Evolutionary conservation across 1,139 yeast species (phyloP).

Genomic region (Nematodospora anomalae): DNA sequence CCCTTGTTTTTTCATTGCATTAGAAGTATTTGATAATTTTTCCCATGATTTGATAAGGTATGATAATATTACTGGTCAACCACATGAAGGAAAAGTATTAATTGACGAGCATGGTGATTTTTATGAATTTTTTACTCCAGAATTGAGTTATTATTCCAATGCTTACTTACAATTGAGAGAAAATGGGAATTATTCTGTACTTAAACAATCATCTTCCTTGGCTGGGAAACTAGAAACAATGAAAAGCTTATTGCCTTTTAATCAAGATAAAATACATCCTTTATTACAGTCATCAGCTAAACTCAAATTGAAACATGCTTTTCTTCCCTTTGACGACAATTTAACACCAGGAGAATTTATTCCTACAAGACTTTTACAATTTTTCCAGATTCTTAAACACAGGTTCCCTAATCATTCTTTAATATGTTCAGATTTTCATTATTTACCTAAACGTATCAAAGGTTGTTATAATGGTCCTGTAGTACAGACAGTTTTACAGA

Average conservation of each 20-base stretch:
- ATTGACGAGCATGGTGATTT: constrained; percentile 76
- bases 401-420: constrained; percentile 77
- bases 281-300: constrained; percentile 37
- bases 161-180: constrained; percentile 57
- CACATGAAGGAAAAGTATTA: constrained; percentile 77
- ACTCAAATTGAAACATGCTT: constrained; percentile 31
- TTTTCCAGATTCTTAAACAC: constrained; percentile 61
- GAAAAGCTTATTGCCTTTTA: constrained; percentile 27
- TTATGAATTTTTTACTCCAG: constrained; percentile 70
- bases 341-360: constrained; percentile 75
- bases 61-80: constrained; percentile 65
- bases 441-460: constrained; percentile 56
- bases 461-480: constrained; percentile 77
- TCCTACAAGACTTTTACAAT: constrained; percentile 72
- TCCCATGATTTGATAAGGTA: constrained; percentile 81
- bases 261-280: constrained; percentile 41
- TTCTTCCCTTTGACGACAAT: constrained; percentile 63
- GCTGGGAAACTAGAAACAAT: constrained; percentile 24
- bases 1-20: constrained; percentile 77
- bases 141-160: constrained; percentile 61
- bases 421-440: constrained; percentile 71
- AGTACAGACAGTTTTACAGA: constrained; percentile 74
- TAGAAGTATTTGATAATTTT: constrained; percentile 84
- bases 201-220: constrained; percentile 23
- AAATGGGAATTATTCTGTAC: constrained; percentile 38